These are phyloP conservation scores for Schizosaccharomyces versatilis DNA, from an alignment of 1,139 yeast genomes.

Conservation along the genomic window DNA sequence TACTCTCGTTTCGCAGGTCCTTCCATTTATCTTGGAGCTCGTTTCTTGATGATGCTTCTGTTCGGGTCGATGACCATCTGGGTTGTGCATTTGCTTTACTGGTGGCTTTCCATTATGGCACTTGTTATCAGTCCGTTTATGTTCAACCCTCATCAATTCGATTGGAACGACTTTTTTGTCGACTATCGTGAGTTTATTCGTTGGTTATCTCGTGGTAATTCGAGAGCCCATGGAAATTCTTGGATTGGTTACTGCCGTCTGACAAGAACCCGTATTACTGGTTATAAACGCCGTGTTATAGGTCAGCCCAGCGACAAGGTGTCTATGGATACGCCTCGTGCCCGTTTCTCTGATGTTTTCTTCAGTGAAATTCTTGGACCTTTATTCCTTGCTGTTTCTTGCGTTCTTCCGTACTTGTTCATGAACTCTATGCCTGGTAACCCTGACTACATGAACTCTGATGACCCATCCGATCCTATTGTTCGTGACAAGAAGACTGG, in stretches of 20 bases:
- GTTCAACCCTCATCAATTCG: slow-evolving; percentile 95
- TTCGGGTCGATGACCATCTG: slow-evolving; percentile 86
- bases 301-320: slow-evolving; percentile 39
- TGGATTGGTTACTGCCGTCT: slow-evolving; percentile 96
- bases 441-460: slow-evolving; percentile 1
- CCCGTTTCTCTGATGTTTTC: slow-evolving; percentile 69
- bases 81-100: slow-evolving; percentile 95
- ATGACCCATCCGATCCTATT: slow-evolving; percentile 15
- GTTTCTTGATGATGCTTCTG: slow-evolving; percentile 67
- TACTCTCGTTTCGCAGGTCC: slow-evolving; percentile 95
- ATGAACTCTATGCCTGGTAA: slow-evolving; percentile 89
- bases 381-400: slow-evolving; percentile 65
- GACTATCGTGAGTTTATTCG: slow-evolving; percentile 96
- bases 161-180: slow-evolving; percentile 96
- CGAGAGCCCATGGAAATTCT: slow-evolving; percentile 96
- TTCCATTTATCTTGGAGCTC: slow-evolving; percentile 88
- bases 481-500: neutral
- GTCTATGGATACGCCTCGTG: slow-evolving; percentile 88
- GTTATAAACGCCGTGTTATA: slow-evolving; percentile 79
- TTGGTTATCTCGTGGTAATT: slow-evolving; percentile 97
- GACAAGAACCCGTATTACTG: slow-evolving; percentile 90
- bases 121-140: slow-evolving; percentile 83
- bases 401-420: slow-evolving; percentile 76
- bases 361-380: slow-evolving; percentile 78
- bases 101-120: slow-evolving; percentile 88